Base-by-base conservation (phyloP, 805 yeast species). In the Brettanomyces naardenensis region DNA sequence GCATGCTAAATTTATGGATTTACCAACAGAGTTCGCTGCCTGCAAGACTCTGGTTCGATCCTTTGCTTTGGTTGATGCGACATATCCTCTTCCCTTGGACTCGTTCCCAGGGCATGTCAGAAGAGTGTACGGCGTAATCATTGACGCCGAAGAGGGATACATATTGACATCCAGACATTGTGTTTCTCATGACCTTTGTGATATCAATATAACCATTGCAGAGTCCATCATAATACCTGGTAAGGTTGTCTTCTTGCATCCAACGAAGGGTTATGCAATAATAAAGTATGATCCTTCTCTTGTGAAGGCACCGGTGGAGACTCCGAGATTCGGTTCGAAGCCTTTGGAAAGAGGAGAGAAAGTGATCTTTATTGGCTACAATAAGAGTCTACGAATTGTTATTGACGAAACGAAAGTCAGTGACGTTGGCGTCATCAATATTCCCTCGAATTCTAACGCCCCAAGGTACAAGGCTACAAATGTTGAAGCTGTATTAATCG, bases 401-500 rank as follows among this genome's bases (percentile, higher is more conserved):
- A 71, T 86, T 2, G 77, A 88, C 20, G 82, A 79, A 39, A 85
- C 94, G 0, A 73, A 71, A 26, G 82, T 88, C 14, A 76, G 89
- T 25, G 92, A 84, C 45, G 73, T 88, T 35, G 70, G 87, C 1
- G 75, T 90, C 3, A 66, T 81, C 33, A 80, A 78, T 53, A 71
- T 88, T 15, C 90, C 94, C 13, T 69, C 81, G 17, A 75, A 77
- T 45, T 65, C 77, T 1, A 64, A 69, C 27, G 65, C 81, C 9
- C 96, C 96, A 19, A 73, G 92, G 42, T 88, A 84, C 59, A 73
- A 95, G 53, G 95, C 88, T 4, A 80, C 89, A 3, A 87, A 87
- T 52, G 60, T 87, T 33, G 95, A 86, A 51, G 78, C 87, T 21
- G 65, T 86, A 19, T 66, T 83, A 10, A 70, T 86, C 31, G 95